A percentile compares a stretch with the other conserved stretches of the same genome.
These are phyloP conservation scores for Cucurbita argyrosperma DNA, from an alignment of 306 rosid species.

Conservation along the genomic window DNA sequence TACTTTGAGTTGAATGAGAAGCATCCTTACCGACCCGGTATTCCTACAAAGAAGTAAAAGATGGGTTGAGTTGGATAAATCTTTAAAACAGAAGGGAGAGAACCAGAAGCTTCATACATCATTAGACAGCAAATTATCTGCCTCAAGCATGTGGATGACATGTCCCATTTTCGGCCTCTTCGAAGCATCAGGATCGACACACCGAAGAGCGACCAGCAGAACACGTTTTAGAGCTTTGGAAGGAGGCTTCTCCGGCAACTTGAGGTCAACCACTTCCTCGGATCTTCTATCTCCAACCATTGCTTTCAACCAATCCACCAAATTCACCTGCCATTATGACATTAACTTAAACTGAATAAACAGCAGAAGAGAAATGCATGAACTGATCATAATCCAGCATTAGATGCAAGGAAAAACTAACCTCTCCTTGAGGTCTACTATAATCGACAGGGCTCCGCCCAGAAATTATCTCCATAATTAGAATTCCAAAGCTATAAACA, in stretches of 20 bases:
- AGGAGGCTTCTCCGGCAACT: constrained; percentile 73
- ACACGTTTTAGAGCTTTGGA: constrained; percentile 80
- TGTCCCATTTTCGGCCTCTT: constrained; percentile 97
- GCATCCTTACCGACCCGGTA: constrained; percentile 33
- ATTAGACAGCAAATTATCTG: constrained; percentile 62
- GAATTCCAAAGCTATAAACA: constrained; percentile 85
- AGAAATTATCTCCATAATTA: constrained; percentile 79
- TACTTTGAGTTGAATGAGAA: constrained; percentile 24
- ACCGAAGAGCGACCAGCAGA: constrained; percentile 78
- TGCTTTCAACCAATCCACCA: constrained; percentile 82
- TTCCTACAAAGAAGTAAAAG: constrained; percentile 33
- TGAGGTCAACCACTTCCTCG: constrained; percentile 82
- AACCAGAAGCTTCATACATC: constrained; percentile 35
- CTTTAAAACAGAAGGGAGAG: neutral
- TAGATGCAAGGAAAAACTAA: constrained; percentile 20
- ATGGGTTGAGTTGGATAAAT: neutral
- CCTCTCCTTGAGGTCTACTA: constrained; percentile 83
- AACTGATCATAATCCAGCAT: neutral
- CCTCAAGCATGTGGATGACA: constrained; percentile 95
- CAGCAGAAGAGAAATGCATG: neutral
- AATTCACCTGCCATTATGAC: constrained; percentile 44
- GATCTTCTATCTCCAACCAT: constrained; percentile 78
- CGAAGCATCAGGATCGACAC: constrained; percentile 90
- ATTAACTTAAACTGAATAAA: constrained; percentile 2
- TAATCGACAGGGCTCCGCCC: constrained; percentile 95